A percentile compares a stretch with the other conserved stretches of the same genome.
These are phyloP conservation scores for Colletotrichum godetiae DNA, from an alignment of 2,329 filamentous ascomycete species.

Conservation along the genomic window DNA sequence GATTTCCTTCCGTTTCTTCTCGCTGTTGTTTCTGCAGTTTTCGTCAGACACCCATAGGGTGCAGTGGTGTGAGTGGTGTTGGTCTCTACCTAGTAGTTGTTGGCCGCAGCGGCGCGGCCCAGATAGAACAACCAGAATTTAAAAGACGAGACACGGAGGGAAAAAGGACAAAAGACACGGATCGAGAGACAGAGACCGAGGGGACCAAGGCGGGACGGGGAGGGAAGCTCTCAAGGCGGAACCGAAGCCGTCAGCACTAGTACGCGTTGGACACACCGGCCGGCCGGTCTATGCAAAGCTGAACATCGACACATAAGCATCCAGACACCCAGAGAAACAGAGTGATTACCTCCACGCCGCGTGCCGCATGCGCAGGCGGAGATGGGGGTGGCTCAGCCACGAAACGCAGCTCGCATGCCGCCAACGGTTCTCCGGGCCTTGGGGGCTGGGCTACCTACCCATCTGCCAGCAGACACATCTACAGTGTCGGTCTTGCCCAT, in stretches of 20 bases:
- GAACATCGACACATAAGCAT: not conserved
- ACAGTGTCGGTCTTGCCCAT: not conserved
- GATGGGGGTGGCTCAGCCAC: not conserved
- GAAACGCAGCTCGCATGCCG: not conserved
- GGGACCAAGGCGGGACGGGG: no score
- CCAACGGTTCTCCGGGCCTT: not conserved
- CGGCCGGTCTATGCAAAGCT: not conserved
- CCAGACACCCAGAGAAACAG: not conserved
- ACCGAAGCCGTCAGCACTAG: constrained; percentile 29
- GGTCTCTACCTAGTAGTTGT: not conserved
- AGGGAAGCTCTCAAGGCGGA: not conserved
- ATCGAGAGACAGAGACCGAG: not conserved
- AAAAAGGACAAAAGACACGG: not conserved
- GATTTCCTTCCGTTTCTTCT: not conserved
- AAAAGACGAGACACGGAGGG: not conserved
- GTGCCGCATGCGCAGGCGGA: not conserved
- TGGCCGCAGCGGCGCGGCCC: not conserved
- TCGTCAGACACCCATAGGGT: not conserved
- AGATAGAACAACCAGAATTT: not conserved
- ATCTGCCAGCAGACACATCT: not conserved
- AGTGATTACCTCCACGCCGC: constrained; percentile 1
- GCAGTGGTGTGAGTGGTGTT: not conserved
- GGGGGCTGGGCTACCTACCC: not conserved
- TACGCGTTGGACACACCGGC: constrained; percentile 20
- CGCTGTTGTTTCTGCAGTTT: not conserved